These are phyloP conservation scores for Penicillium expansum DNA, from an alignment of 2,329 filamentous ascomycete genomes.

Conservation along the genomic window DNA sequence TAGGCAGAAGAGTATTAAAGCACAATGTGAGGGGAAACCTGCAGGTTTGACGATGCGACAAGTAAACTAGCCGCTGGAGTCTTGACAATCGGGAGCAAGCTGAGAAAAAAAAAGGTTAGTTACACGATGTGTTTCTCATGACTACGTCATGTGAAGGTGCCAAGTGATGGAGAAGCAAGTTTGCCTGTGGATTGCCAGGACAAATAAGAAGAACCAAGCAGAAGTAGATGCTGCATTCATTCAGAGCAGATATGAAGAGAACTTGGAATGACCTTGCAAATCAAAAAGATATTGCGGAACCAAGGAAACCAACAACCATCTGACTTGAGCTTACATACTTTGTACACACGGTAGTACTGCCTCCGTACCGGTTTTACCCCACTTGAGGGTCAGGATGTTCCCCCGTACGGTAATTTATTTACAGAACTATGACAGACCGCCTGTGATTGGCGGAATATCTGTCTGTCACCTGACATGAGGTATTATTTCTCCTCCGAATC, in stretches of 20 bases:
- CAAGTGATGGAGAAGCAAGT: slow-evolving; percentile 4
- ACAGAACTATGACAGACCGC: slow-evolving; percentile 7
- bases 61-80: background rate
- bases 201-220: background rate
- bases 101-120: slow-evolving; percentile 14
- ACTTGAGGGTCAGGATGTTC: background rate
- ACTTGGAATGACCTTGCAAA: background rate
- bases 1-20: slow-evolving; percentile 8
- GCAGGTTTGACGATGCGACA: background rate
- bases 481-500: slow-evolving; percentile 6
- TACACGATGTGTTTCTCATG: slow-evolving; percentile 27
- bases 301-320: background rate
- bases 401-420: slow-evolving; percentile 10
- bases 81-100: slow-evolving; percentile 1
- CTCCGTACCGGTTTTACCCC: slow-evolving; percentile 1
- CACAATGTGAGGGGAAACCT: background rate
- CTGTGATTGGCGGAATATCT: slow-evolving; percentile 14
- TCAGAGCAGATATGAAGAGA: background rate
- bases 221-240: background rate
- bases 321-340: background rate
- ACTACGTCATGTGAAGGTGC: slow-evolving; percentile 36
- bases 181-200: background rate
- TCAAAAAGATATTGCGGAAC: background rate
- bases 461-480: slow-evolving; percentile 17
- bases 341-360: too few relatives aligned